Percentiles rank a stretch among this genome's conserved stretches.
These are phyloP conservation scores for Jacaranda mimosifolia DNA, from an alignment of 257 asterid genomes.

Conservation along the genomic window DNA sequence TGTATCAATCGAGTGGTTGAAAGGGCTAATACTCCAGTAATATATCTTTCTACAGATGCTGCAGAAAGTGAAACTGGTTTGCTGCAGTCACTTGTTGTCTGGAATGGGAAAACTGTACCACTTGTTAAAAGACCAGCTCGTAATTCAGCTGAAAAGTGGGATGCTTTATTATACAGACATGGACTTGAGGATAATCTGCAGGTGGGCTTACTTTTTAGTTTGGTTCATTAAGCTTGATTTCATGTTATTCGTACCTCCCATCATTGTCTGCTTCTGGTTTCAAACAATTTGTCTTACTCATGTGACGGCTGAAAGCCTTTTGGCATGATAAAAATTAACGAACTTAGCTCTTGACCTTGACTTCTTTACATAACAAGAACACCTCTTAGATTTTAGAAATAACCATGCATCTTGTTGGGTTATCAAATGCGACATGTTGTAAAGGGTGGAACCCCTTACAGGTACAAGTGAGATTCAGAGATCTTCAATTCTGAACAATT, in stretches of 20 bases:
- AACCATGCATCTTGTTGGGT: not conserved
- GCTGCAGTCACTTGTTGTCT: slow-evolving; percentile 78
- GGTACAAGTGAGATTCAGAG: not conserved
- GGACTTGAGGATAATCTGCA: slow-evolving; percentile 85
- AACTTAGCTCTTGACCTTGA: slow-evolving; percentile 25
- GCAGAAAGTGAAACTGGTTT: slow-evolving; percentile 92
- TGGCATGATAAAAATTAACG: not conserved
- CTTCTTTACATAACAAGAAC: not conserved
- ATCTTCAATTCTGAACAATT: slow-evolving; percentile 12
- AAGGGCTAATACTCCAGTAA: slow-evolving; percentile 75
- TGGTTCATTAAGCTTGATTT: not conserved
- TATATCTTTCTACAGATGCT: slow-evolving; percentile 96
- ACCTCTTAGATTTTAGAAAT: not conserved
- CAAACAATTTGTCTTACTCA: not conserved
- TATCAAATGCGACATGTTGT: not conserved
- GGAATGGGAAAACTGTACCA: slow-evolving; percentile 82
- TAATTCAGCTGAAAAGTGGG: slow-evolving; percentile 95
- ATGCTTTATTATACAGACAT: slow-evolving; percentile 90
- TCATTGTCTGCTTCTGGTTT: not conserved
- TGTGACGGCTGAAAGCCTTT: not conserved
- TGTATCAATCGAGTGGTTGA: slow-evolving; percentile 87
- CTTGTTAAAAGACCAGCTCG: slow-evolving; percentile 91
- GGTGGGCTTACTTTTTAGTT: slow-evolving; percentile 54
- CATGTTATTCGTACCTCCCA: not conserved
- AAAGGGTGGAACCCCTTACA: not conserved